Base-by-base conservation (phyloP, 2,329 filamentous ascomycete genomes). In the Botrytis medusae region DNA sequence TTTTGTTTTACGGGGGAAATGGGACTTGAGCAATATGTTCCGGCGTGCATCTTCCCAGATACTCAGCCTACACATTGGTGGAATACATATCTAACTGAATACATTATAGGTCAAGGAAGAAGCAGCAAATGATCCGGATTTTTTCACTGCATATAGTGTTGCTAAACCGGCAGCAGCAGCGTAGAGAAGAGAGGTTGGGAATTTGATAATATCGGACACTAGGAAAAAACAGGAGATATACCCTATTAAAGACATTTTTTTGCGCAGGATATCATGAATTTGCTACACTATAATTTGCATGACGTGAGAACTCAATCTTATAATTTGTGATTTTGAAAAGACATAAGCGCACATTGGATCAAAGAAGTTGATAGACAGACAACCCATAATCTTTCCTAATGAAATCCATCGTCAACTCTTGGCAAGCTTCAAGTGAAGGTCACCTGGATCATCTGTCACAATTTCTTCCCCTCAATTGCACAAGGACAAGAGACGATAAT, bases 21-120 rank as follows among this genome's bases (percentile, higher is more conserved):
- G 20, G 37, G 32, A 25, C 18, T 22, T 34, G 68, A n/a, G 25
- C 2, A 51, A 37, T 20, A 18, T 16, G 61, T 29, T 44, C 18
- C 14, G 37, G 37, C 8, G 40, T n/a, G 25, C 34, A 29, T 14
- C 10, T 42, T 42, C 7, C 16, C 6, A 68, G 34, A 29, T 40
- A 20, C 7, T 12, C 22, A 29, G 2, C 25, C 22, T 57, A 29
- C n/a, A 32, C 40, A 20, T 29, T 20, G 72, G 8, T 29, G 42
- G 32, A 46, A 68, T 29, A 32, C 29, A n/a, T 68, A n/a, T 32
- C 59, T 71, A 75, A 74, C 59, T 72, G 25, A 64, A 72, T 69
- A 63, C 25, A 34, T 18, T 67, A 74, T 78, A 97, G 95, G 90
- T 98, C 80, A 97, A 97, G 83, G 96, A 99, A 82, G 96, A 98